Evolutionary conservation across 2,329 filamentous ascomycete species (phyloP), one percentile per base, ranked within the genome.

Genomic region (Penicillium freii): DNA sequence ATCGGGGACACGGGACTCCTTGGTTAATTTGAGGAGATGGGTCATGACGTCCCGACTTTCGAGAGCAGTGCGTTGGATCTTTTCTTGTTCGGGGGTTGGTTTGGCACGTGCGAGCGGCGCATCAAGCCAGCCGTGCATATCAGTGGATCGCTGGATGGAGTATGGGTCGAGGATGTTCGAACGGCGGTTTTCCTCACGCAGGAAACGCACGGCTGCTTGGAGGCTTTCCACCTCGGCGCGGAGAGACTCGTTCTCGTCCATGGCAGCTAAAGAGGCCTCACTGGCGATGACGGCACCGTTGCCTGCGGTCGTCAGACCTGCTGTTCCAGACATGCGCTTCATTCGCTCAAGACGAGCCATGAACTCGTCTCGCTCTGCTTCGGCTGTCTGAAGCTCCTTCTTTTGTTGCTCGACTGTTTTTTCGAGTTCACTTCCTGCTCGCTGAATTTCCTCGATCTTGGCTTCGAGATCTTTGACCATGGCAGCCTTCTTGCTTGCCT

Each of bases 401-500:
- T 69, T 72, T 48, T 73, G 76, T 51, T 62, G 67, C 40, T 74
- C 72, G 15, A 73, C 69, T 7, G 65, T 69, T 36, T 57, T 69
- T 49, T 69, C 62, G 6, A 73, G 70, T 19, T 74, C 71, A 5
- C 62, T 50, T 54, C 73, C 71, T 42, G 73, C 72, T 13, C 65
- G 54, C 54, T 73, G 73, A 43, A 75, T 62, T n/a, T 70, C 66
- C 56, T 78, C 74, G 42, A 79, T 69, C 57, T 76, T 74, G 15
- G 66, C 58, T 62, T 78, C 76, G 31, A 79, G 70, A 7, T 78
- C 75, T 60, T 78, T 78, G 21, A 76, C 74, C 58, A 74, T 71
- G 3, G 73, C 84, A 15, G 89, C 85, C 75, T 93, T 92, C 71
- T 89, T 86, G 62, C 87, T 86, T 6, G 90, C 90, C 69, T 95